A percentile compares a stretch with the other conserved stretches of the same genome.
phyloP scores from a whole-genome alignment of 2,329 filamentous ascomycete species.

The Bipolaris gigantea region DNA sequence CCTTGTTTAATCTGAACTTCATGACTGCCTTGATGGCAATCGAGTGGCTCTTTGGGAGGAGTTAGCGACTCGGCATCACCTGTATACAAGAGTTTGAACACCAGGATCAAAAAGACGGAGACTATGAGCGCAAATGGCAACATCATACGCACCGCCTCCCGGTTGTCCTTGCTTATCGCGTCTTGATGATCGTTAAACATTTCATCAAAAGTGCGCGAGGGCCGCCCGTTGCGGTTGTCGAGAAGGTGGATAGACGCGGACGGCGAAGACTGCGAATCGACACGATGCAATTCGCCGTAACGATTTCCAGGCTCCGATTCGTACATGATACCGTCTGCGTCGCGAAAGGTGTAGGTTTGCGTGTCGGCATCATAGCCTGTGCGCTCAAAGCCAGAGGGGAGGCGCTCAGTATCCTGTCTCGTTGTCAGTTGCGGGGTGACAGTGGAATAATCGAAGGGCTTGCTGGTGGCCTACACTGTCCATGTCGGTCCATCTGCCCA shows the following conservation, averaged over 20 bases:
- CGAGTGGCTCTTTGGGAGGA: conserved; percentile 22
- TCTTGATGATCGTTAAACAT: conserved; percentile 15
- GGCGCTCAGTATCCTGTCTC: conserved; percentile 53
- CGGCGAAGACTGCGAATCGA: conserved; percentile 3
- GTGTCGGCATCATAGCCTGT: conserved; percentile 61
- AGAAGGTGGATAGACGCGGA: background rate
- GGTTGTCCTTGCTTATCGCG: conserved; percentile 23
- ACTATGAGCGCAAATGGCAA: conserved; percentile 62
- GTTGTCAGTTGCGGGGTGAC: background rate
- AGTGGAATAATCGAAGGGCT: background rate
- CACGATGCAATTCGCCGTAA: conserved; percentile 51
- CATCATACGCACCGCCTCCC: conserved; percentile 56
- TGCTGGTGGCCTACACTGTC: conserved; percentile 23
- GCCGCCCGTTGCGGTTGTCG: background rate
- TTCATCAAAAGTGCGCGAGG: conserved; percentile 16
- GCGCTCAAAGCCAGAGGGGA: conserved; percentile 59
- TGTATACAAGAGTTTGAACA: conserved; percentile 38
- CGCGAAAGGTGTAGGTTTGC: conserved; percentile 57
- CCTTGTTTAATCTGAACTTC: conserved; percentile 50
- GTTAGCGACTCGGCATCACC: background rate
- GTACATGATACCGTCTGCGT: conserved; percentile 54
- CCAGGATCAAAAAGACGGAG: conserved; percentile 53
- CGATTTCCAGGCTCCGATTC: conserved; percentile 55
- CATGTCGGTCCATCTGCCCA: conserved; percentile 31
- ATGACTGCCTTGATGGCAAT: conserved; percentile 31